A percentile compares a stretch with the other conserved stretches of the same genome.
Conservation (phyloP, 2,329 filamentous ascomycete species). For the Hypoxylon sp. region DNA sequence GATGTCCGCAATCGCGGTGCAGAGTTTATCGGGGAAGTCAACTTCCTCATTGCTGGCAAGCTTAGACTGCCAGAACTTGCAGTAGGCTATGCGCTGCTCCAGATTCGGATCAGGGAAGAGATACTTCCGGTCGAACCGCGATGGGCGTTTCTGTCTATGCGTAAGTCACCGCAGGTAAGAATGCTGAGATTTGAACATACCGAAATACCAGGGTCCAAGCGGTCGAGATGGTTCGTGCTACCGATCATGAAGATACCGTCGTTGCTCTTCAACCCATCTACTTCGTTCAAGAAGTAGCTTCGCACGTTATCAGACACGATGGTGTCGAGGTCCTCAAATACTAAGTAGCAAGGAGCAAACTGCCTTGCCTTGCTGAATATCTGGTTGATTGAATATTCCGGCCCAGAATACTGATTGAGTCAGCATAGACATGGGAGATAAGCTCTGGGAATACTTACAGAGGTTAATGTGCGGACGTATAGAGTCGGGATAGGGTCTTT, state of each 20-base stretch:
- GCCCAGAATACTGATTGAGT: constrained; percentile 65
- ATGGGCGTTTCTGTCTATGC: constrained; percentile 70
- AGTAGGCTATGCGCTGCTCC: constrained; percentile 71
- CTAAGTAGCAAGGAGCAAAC: constrained; percentile 76
- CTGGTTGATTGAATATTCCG: constrained; percentile 67
- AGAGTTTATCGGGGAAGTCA: constrained; percentile 72
- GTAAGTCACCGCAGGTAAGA: neutral
- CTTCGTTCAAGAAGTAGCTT: constrained; percentile 80
- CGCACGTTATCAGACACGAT: constrained; percentile 73
- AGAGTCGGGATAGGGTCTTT: constrained; percentile 70
- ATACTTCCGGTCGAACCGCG: constrained; percentile 77
- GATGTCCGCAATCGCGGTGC: constrained; percentile 71
- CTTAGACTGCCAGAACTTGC: constrained; percentile 73
- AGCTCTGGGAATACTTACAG: constrained; percentile 51
- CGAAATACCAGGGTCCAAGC: constrained; percentile 75
- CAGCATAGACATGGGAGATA: neutral
- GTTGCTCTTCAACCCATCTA: constrained; percentile 78
- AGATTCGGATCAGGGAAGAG: constrained; percentile 71
- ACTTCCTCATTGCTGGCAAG: constrained; percentile 70
- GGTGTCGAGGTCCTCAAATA: constrained; percentile 80
- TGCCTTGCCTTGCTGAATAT: constrained; percentile 73
- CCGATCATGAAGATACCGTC: constrained; percentile 80
- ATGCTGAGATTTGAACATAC: constrained; percentile 52
- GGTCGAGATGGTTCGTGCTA: constrained; percentile 76
- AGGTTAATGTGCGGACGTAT: constrained; percentile 69